These are phyloP conservation scores for Phialophora macrospora DNA, from an alignment of 2,329 filamentous ascomycete species.

Conservation along the genomic window DNA sequence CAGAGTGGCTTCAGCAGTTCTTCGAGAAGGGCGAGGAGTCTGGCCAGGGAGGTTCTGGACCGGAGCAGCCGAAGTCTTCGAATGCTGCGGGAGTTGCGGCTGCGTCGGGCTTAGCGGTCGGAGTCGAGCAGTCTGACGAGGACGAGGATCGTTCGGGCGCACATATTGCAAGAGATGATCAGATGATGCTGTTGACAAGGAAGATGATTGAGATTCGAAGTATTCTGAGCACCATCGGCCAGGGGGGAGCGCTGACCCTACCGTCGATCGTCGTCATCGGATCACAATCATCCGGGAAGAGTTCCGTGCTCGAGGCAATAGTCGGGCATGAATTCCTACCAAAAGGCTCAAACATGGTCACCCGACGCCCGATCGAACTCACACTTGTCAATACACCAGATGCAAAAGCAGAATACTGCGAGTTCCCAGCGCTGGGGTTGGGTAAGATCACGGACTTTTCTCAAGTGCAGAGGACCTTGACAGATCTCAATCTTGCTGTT, in stretches of 20 bases:
- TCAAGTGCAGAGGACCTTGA: conserved; percentile 89
- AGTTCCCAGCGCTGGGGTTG: conserved; percentile 90
- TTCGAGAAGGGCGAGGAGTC: conserved; percentile 59
- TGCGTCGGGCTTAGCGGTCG: conserved; percentile 77
- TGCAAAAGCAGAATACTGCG: conserved; percentile 85
- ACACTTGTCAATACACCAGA: conserved; percentile 95
- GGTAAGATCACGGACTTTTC: conserved; percentile 90
- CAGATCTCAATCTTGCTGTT: conserved; percentile 91
- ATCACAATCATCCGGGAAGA: conserved; percentile 97
- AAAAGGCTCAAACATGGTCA: conserved; percentile 99
- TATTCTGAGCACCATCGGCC: conserved; percentile 87
- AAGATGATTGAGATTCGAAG: conserved; percentile 99
- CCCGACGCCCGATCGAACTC: conserved; percentile 89
- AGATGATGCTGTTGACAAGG: conserved; percentile 99
- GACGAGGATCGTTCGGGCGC: conserved; percentile 67
- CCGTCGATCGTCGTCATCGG: conserved; percentile 99
- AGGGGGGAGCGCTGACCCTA: conserved; percentile 83
- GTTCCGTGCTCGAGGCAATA: conserved; percentile 93
- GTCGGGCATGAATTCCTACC: conserved; percentile 97
- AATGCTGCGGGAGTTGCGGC: conserved; percentile 66
- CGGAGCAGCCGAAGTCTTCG: conserved; percentile 42
- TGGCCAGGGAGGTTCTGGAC: conserved; percentile 52
- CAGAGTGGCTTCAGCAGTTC: conserved; percentile 80
- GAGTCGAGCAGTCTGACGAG: conserved; percentile 69
- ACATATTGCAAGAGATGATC: conserved; percentile 81